Evolutionary conservation across 805 yeast species (phyloP).

Genomic region (Suhomyces tanzawaensis): DNA sequence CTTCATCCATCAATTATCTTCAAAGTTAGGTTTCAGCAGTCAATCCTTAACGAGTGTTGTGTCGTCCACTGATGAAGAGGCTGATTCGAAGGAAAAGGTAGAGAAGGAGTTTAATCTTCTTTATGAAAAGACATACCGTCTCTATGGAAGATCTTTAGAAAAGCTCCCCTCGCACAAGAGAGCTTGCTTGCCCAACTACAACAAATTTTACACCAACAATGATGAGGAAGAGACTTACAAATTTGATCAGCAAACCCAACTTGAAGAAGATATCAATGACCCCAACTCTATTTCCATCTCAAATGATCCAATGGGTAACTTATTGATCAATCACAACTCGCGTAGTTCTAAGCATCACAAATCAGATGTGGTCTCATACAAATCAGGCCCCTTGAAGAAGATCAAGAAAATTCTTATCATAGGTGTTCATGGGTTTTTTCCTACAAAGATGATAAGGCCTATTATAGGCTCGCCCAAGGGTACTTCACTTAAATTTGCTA

Average conservation of each 20-base stretch:
- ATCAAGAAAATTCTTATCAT: conserved; percentile 69
- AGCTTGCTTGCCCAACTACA: conserved; percentile 40
- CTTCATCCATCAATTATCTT: conserved; percentile 32
- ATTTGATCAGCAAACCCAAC: conserved; percentile 20
- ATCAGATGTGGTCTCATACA: conserved; percentile 24
- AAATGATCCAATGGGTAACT: conserved; percentile 41
- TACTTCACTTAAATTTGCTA: conserved; percentile 85
- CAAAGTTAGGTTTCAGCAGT: conserved; percentile 35
- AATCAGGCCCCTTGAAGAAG: conserved; percentile 26
- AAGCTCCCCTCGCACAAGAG: conserved; percentile 35
- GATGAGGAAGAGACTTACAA: conserved; percentile 5
- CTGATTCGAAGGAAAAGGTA: conserved; percentile 11
- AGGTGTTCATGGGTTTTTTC: conserved; percentile 97
- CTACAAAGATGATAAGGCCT: conserved; percentile 79
- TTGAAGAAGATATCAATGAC: conserved; percentile 28
- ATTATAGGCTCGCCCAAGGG: conserved; percentile 95
- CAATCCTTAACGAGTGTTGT: conserved; percentile 28
- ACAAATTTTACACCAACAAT: conserved; percentile 24
- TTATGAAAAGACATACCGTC: conserved; percentile 35
- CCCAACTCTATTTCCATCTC: conserved; percentile 36
- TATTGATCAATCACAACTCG: conserved; percentile 32
- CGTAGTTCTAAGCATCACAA: conserved; percentile 6
- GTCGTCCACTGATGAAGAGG: conserved; percentile 9
- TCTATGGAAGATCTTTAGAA: conserved; percentile 38
- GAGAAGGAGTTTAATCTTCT: conserved; percentile 32